phyloP scores from a whole-genome alignment of 2,329 filamentous ascomycete genomes.

The Cercospora sesami region DNA sequence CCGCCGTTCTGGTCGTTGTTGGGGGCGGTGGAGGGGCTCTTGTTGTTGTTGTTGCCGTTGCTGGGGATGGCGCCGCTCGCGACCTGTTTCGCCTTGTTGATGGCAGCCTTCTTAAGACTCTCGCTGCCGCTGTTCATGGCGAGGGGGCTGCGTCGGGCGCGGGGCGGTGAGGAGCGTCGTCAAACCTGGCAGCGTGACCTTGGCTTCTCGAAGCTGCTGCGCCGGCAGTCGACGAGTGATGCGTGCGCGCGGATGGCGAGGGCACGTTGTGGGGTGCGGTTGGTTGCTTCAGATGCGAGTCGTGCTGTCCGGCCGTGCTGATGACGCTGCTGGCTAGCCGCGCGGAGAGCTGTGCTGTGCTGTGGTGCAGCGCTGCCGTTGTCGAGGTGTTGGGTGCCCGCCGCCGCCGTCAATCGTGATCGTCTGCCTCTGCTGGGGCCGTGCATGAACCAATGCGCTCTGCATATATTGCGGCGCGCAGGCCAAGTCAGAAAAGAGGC shows the following conservation, averaged over 20 bases:
- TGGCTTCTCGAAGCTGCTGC: conserved; percentile 11
- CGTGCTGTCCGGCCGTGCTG: conserved; percentile 17
- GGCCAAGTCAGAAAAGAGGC: not conserved
- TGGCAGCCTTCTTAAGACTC: conserved; percentile 54
- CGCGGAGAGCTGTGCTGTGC: not conserved
- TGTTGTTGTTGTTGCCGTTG: conserved; percentile 20
- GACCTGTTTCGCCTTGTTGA: conserved; percentile 67
- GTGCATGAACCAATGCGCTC: conserved; percentile 9
- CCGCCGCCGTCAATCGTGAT: not conserved
- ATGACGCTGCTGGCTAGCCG: conserved; percentile 5
- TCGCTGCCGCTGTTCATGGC: conserved; percentile 30
- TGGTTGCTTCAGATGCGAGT: conserved; percentile 21
- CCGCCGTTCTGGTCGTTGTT: conserved; percentile 13
- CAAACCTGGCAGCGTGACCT: conserved; percentile 6
- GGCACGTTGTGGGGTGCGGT: conserved; percentile 14
- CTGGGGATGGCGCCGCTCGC: conserved; percentile 53
- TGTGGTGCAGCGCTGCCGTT: conserved; percentile 4
- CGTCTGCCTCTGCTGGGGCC: conserved; percentile 2
- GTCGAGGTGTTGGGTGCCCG: not conserved
- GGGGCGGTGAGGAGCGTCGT: conserved; percentile 15
- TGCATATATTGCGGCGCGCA: not conserved
- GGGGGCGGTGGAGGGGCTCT: conserved; percentile 9
- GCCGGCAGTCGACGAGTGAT: conserved; percentile 5
- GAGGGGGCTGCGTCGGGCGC: conserved; percentile 12
- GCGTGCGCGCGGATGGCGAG: conserved; percentile 1